Evolutionary conservation across 345 rosid species (phyloP).

Genomic region (Eutrema japonicum): DNA sequence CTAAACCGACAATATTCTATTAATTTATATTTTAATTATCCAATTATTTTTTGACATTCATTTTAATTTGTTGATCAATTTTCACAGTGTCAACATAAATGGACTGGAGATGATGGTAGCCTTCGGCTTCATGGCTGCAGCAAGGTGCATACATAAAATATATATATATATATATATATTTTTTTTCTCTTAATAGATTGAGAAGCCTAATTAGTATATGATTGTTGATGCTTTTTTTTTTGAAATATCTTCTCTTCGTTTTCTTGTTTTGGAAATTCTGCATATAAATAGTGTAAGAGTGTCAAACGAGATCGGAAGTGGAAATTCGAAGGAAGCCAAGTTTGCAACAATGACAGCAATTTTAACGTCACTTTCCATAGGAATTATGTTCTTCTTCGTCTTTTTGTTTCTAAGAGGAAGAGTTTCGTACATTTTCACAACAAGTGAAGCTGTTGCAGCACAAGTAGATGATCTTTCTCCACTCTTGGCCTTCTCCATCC

Average conservation of each 20-base stretch:
- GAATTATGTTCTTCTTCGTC: constrained; percentile 49
- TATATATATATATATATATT: not conserved
- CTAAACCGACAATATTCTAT: not conserved
- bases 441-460: constrained; percentile 50
- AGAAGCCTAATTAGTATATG: not conserved
- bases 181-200: not conserved
- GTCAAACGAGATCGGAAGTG: constrained; percentile 79
- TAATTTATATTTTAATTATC: not conserved
- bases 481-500: constrained; percentile 67
- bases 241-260: not conserved
- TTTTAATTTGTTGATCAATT: not conserved
- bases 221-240: not conserved
- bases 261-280: not conserved
- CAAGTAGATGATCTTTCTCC: constrained; percentile 70
- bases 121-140: constrained; percentile 71
- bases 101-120: constrained; percentile 81
- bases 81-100: constrained; percentile 68
- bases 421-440: constrained; percentile 63
- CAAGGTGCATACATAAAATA: constrained; percentile 49
- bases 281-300: constrained; percentile 61
- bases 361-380: constrained; percentile 57
- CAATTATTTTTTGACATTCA: not conserved
- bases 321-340: constrained; percentile 59
- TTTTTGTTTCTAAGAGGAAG: constrained; percentile 59
- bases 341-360: constrained; percentile 53